Conservation (phyloP, 1,284 basidiomycete genomes). For the Apiotrichum gracile region DNA sequence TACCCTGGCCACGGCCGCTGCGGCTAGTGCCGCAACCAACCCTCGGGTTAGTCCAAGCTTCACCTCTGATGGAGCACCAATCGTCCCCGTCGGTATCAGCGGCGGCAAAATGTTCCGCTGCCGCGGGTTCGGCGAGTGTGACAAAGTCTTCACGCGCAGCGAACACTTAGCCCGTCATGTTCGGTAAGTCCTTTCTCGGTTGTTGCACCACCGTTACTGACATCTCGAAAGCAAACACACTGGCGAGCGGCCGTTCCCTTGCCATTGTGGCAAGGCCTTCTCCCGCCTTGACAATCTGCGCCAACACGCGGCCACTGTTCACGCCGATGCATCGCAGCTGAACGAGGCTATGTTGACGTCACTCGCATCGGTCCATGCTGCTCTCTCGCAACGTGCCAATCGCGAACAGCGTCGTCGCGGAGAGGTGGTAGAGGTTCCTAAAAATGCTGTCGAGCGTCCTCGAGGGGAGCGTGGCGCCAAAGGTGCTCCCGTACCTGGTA, state of each 20-base stretch:
- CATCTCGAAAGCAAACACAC: conserved; percentile 74
- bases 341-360: conserved; percentile 91
- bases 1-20: conserved; percentile 23
- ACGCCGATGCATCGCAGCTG: conserved; percentile 74
- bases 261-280: conserved; percentile 92
- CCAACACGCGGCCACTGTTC: conserved; percentile 93
- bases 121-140: conserved; percentile 86
- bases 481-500: not conserved
- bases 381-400: conserved; percentile 54
- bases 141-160: conserved; percentile 91
- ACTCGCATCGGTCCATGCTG: conserved; percentile 75
- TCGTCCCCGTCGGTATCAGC: conserved; percentile 45
- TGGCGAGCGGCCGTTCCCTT: conserved; percentile 89
- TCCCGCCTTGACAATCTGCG: conserved; percentile 93
- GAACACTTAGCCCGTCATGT: conserved; percentile 95
- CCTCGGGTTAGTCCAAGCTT: conserved; percentile 15
- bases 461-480: conserved; percentile 18
- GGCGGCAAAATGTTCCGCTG: conserved; percentile 86
- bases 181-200: conserved; percentile 55
- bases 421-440: conserved; percentile 46
- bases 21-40: conserved; percentile 1
- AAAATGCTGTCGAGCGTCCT: conserved; percentile 42
- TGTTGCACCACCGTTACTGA: not conserved
- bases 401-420: conserved; percentile 44
- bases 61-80: conserved; percentile 36